Base-by-base conservation (phyloP, 139 green algal species). In the Ettlia oleoabundans region DNA sequence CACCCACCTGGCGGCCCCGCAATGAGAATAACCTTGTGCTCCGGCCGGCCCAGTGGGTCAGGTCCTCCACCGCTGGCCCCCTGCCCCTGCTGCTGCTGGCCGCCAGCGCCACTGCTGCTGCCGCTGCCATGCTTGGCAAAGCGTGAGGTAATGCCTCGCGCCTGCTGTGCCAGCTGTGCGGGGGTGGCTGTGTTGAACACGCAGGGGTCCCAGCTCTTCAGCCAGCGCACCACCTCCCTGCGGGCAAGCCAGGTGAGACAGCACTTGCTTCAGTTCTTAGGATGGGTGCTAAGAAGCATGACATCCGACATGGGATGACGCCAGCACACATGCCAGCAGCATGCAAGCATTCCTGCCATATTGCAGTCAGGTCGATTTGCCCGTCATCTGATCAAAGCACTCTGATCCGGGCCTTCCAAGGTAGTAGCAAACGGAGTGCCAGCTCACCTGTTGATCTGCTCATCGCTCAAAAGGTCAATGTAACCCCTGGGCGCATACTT, bases 401-500 rank as follows among this genome's bases (percentile, higher is more conserved):
- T n/a, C n/a, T n/a, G n/a, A n/a, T n/a, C n/a, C n/a, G n/a, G n/a
- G n/a, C n/a, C n/a, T n/a, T n/a, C n/a, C n/a, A n/a, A n/a, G n/a
- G n/a, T n/a, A n/a, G n/a, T n/a, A n/a, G n/a, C n/a, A n/a, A n/a
- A n/a, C n/a, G n/a, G n/a, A n/a, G n/a, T n/a, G n/a, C n/a, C n/a
- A n/a, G 21, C 35, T 3, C 73, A 95, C 88, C 74, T 95, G 90
- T 99, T 99, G 75, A 90, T 92, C 6, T 87, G 78, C 81, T 98
- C 96, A 71, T 97, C 93, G 41, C 88, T 95, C 7, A 99, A 89
- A 53, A 99, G 85, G 76, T 96, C 91, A 35, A 92, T 90, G 88
- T 97, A 99, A 40, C 51, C 67, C 1, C 67, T 64, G 3, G 96
- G 96, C 0, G 90, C 80, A 85, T 99, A 97, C 86, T 96, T 96